Evolutionary conservation across 2,329 filamentous ascomycete genomes (phyloP).

Genomic region (Hypoxylon sp.): DNA sequence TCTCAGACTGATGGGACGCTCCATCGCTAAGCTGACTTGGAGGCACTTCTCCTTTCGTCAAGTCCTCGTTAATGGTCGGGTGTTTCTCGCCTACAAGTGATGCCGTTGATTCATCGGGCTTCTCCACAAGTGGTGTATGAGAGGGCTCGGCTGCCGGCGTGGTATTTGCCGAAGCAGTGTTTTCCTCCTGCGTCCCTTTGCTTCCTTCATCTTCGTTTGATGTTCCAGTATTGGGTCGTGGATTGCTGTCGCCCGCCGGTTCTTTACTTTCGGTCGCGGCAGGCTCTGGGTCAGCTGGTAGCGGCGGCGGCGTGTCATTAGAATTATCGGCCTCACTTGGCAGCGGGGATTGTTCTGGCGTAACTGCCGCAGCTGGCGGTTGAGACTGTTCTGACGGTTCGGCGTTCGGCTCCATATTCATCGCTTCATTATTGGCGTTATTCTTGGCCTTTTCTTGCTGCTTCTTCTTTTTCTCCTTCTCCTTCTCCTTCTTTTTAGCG

Average conservation of each 20-base stretch:
- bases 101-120: conserved; percentile 2
- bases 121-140: conserved; percentile 15
- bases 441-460: conserved; percentile 30
- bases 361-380: conserved; percentile 6
- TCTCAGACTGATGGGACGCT: background rate
- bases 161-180: conserved; percentile 7
- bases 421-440: conserved; percentile 35
- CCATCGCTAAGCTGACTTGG: background rate
- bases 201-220: conserved; percentile 21
- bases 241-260: conserved; percentile 20
- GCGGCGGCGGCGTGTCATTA: conserved; percentile 14
- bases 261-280: conserved; percentile 25
- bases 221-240: conserved; percentile 18
- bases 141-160: conserved; percentile 22
- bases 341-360: conserved; percentile 10
- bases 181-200: conserved; percentile 31
- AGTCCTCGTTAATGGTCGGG: background rate
- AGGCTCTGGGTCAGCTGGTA: conserved; percentile 3
- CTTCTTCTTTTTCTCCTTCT: conserved; percentile 30
- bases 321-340: conserved; percentile 12
- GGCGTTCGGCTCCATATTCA: conserved; percentile 27
- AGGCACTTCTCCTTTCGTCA: background rate
- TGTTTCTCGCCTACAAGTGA: background rate
- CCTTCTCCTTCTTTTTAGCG: conserved; percentile 32
- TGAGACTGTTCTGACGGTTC: conserved; percentile 21